Base-by-base conservation (phyloP, 2,329 filamentous ascomycete genomes). In the Claviceps pazoutovae region DNA sequence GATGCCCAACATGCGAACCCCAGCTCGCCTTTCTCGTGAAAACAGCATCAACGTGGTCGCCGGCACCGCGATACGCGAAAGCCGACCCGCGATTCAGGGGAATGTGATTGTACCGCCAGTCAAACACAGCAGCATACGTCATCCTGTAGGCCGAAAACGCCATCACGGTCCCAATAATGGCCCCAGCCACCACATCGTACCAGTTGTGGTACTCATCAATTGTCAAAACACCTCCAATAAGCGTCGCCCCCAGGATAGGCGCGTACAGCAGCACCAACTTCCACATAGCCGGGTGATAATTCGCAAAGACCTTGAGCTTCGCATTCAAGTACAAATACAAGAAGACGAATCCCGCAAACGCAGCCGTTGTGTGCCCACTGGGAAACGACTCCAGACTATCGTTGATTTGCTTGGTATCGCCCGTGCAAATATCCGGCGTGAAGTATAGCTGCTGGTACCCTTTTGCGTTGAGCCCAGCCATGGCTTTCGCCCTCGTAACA, bases 161-260 rank as follows among this genome's bases (percentile, higher is more conserved):
- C 66, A 85, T 78, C 54, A 78, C 61, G 2, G 76, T 80, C 2
- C 83, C 84, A 46, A 87, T 84, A 42, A 76, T 61, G 0, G 75
- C 82, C 5, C 83, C 84, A 0, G 79, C 81, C 0, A 86, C 53
- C n/a, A 85, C 70, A 52, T 88, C 84, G 55, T 87, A 87, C 80
- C 82, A 85, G 66, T 88, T 82, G 67, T 89, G 84, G 62, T 74
- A 86, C 62, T 86, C 79, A 56, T 88, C 80, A 52, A 88, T 86
- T 0, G 82, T 86, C 9, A 88, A 68, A 0, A 82, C 78, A 5
- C 83, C 83, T 1, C 76, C 83, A 44, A 88, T 86, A 2, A 88
- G 69, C 2, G 72, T 73, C 0, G 84, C 84, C 2, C 79, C 82
- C 0, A 88, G 76, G 2, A 88, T 66, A 0, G 85, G 84, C 0